Conservation (phyloP, 2,329 filamentous ascomycete species). For the Rhinocladiella similis region DNA sequence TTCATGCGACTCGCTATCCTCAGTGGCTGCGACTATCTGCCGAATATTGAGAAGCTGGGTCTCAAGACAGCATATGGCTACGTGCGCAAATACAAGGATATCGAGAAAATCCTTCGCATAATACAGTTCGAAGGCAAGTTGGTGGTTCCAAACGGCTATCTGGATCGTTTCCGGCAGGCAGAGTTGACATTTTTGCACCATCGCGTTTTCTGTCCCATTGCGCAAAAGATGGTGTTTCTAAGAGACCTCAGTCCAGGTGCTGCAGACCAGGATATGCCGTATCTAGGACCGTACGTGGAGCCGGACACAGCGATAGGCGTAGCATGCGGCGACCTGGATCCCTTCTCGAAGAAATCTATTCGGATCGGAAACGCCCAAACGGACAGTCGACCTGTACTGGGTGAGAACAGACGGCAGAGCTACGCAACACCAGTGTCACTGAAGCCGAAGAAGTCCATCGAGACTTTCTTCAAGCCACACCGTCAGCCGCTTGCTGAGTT, state of each 20-base stretch:
- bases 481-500: slow-evolving; percentile 66
- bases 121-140: slow-evolving; percentile 88
- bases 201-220: slow-evolving; percentile 83
- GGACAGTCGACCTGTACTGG: slow-evolving; percentile 35
- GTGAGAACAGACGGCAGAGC: slow-evolving; percentile 41
- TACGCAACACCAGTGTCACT: slow-evolving; percentile 49
- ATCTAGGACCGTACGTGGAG: slow-evolving; percentile 74
- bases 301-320: slow-evolving; percentile 70
- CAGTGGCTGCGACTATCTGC: slow-evolving; percentile 94
- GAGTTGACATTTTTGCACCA: slow-evolving; percentile 93
- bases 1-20: slow-evolving; percentile 96
- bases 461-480: slow-evolving; percentile 64
- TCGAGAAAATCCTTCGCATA: slow-evolving; percentile 78
- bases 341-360: slow-evolving; percentile 50
- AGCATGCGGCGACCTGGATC: slow-evolving; percentile 79
- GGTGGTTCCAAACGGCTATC: slow-evolving; percentile 75
- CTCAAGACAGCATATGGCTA: slow-evolving; percentile 91
- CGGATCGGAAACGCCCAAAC: slow-evolving; percentile 24
- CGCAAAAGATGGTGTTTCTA: slow-evolving; percentile 71
- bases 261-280: slow-evolving; percentile 70
- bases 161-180: slow-evolving; percentile 78
- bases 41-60: slow-evolving; percentile 79
- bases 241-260: slow-evolving; percentile 65
- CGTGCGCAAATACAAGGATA: slow-evolving; percentile 83
- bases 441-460: slow-evolving; percentile 63